Base-by-base conservation (phyloP, 2,329 filamentous ascomycete genomes). In the Pyrenochaeta sp. region DNA sequence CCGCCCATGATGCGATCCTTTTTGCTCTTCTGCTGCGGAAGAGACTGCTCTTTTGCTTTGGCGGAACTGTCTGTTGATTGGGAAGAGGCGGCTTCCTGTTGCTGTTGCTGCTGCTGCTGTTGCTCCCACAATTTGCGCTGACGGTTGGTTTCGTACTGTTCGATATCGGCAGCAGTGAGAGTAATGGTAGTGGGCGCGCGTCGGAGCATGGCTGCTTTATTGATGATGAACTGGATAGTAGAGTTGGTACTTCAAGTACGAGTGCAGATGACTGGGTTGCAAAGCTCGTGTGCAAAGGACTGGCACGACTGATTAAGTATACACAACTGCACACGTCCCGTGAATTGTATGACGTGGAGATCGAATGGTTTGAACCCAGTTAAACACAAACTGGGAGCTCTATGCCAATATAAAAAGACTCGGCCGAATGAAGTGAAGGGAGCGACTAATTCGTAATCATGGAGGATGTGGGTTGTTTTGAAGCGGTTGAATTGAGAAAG, bases 81-180 rank as follows among this genome's bases (percentile, higher is more conserved):
- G 0, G 64, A 58, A 4, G 60, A 52, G 21, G 45, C 33, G n/a
- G 45, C 40, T n/a, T 57, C 49, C 29, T 57, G 45, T 12, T 54
- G 50, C 7, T 54, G 50, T 39, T 56, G 53, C 37, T 58, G 54
- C 42, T 58, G 60, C 45, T 71, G 65, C 45, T 72, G 61, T 31
- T 62, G 56, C 48, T 73, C 71, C 61, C 66, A 69, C 11, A 68
- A 50, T 37, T 67, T 72, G 48, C 68, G 72, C 51, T 70, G 60
- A 56, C 86, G 83, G 23, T 82, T 81, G 71, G 88, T 87, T 68
- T 91, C 88, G 76, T 90, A 91, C 48, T 83, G 80, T 33, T 87
- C 86, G 33, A 91, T 81, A 73, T 92, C 89, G 68, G 90, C 87
- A 42, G 85, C 80, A 2, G 88, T 91, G 60, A 91, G 83, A 49